phyloP scores from a whole-genome alignment of 2,329 filamentous ascomycete genomes.

The Botrytis paeoniae region DNA sequence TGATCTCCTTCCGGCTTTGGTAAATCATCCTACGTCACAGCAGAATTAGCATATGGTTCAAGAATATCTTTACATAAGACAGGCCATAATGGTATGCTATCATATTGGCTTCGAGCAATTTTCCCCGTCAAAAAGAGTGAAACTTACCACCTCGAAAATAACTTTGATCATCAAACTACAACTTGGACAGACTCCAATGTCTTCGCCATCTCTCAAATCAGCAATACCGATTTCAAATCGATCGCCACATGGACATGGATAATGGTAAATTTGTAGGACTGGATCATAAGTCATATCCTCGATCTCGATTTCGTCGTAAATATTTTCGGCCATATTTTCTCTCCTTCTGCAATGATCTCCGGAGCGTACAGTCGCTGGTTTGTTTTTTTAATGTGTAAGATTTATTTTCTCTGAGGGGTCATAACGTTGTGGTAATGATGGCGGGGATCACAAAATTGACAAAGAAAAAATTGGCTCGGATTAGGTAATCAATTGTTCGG shows the following conservation, averaged over 20 bases:
- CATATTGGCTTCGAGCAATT: not conserved
- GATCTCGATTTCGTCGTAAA: constrained; percentile 98
- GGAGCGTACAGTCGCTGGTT: not conserved
- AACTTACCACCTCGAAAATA: constrained; percentile 78
- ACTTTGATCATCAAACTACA: constrained; percentile 96
- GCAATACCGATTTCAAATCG: constrained; percentile 85
- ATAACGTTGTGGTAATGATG: not conserved
- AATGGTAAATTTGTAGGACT: constrained; percentile 82
- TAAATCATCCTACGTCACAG: constrained; percentile 46
- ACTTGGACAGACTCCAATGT: constrained; percentile 95
- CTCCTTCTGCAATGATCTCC: not conserved
- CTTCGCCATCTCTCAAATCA: constrained; percentile 82
- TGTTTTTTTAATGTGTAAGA: not conserved
- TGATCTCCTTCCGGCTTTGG: constrained; percentile 41
- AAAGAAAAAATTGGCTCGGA: constrained; percentile 15
- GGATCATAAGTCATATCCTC: constrained; percentile 95
- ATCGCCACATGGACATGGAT: constrained; percentile 96
- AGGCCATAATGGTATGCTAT: not conserved
- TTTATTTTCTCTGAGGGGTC: not conserved
- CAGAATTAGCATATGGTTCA: constrained; percentile 17
- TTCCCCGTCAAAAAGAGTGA: not conserved
- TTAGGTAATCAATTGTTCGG: not conserved
- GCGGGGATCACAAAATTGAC: not conserved
- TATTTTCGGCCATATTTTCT: constrained; percentile 46
- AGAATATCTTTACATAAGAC: not conserved